Evolutionary conservation across 306 rosid genomes (phyloP).

Genomic region (Cucurbita pepo): DNA sequence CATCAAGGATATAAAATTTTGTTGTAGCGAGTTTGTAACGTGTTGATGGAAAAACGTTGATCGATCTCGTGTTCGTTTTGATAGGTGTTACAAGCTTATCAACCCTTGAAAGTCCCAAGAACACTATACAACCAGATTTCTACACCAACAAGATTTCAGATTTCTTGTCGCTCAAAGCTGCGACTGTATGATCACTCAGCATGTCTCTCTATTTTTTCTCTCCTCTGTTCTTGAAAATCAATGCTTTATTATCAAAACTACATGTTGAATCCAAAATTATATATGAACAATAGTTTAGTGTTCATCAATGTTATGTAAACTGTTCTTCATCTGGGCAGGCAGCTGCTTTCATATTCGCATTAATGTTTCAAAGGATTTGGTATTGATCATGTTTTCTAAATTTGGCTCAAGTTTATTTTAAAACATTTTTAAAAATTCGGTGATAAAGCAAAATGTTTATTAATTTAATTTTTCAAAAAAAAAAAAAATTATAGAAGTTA

Average conservation of each 20-base stretch:
- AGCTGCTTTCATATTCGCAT: too few species aligned
- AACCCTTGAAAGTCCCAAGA: constrained; percentile 63
- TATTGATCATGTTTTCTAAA: too few species aligned
- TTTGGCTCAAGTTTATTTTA: too few species aligned
- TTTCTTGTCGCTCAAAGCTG: constrained; percentile 61
- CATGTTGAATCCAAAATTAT: neutral
- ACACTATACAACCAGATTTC: constrained; percentile 78
- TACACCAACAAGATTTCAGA: constrained; percentile 81
- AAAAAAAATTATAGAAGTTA: too few species aligned
- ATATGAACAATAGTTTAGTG: too few species aligned
- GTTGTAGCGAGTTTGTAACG: neutral
- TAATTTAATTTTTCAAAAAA: too few species aligned
- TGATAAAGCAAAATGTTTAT: too few species aligned
- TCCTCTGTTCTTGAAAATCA: neutral
- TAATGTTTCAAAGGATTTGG: too few species aligned
- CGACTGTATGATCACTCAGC: constrained; percentile 35
- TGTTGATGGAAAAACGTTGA: neutral
- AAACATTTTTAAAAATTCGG: too few species aligned
- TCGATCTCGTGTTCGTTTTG: neutral
- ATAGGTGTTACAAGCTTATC: constrained; percentile 54
- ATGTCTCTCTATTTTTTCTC: neutral
- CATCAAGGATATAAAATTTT: neutral
- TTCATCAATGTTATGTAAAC: too few species aligned
- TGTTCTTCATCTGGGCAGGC: neutral
- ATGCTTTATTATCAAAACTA: neutral